A percentile compares a stretch with the other conserved stretches of the same genome.
Conservation (phyloP, 371 early-diverging fungal species). For the Mucor irregularis region DNA sequence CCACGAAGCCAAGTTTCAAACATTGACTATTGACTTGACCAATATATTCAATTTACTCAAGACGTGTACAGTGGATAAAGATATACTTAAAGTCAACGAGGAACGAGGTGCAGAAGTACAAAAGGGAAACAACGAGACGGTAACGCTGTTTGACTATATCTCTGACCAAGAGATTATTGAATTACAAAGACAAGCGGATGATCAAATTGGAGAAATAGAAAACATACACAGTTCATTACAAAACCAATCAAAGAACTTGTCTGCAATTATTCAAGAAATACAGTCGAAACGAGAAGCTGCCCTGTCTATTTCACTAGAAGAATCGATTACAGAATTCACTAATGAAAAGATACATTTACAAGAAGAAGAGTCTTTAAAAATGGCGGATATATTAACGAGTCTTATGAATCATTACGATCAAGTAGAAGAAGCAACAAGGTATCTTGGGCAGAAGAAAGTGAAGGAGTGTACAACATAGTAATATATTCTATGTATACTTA, state of each 20-base stretch:
- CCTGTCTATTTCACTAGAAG: constrained; percentile 27
- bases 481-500: neutral
- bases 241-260: constrained; percentile 27
- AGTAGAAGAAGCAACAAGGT: constrained; percentile 48
- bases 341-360: constrained; percentile 36
- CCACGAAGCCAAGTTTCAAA: constrained; percentile 34
- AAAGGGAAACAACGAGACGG: constrained; percentile 34
- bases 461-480: too few species aligned
- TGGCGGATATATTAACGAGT: constrained; percentile 52
- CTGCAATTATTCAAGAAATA: constrained; percentile 27
- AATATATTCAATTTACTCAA: constrained; percentile 37
- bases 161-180: constrained; percentile 51
- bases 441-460: constrained; percentile 6
- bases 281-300: constrained; percentile 26
- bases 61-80: constrained; percentile 35
- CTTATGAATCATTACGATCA: constrained; percentile 52
- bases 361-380: constrained; percentile 40
- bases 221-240: too few species aligned
- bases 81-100: constrained; percentile 34
- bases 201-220: constrained; percentile 50
- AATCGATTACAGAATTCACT: constrained; percentile 26
- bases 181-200: constrained; percentile 44
- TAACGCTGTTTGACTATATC: constrained; percentile 46
- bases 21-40: constrained; percentile 40
- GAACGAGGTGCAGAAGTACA: constrained; percentile 9